phyloP scores from a whole-genome alignment of 2,329 filamentous ascomycete genomes.

The Nannizziopsis barbatae region DNA sequence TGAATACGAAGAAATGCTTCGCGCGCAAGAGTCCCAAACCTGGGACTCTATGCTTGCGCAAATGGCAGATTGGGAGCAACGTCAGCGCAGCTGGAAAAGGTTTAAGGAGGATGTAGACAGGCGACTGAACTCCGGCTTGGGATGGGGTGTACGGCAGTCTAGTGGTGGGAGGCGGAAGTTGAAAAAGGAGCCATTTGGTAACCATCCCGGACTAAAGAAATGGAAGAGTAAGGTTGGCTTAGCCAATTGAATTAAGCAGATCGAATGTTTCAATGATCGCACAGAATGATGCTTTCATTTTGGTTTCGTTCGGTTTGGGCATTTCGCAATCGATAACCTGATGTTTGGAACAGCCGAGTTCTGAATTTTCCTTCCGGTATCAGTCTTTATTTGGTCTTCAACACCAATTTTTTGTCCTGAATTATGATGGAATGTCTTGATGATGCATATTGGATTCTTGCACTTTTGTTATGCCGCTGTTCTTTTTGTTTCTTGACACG shows the following conservation, averaged over 20 bases:
- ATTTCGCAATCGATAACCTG: too few species aligned
- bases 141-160: constrained; percentile 5
- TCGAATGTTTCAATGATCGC: neutral
- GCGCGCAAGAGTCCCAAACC: constrained; percentile 25
- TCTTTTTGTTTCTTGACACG: too few species aligned
- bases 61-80: constrained; percentile 35
- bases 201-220: constrained; percentile 11
- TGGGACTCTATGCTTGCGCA: constrained; percentile 35
- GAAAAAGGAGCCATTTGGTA: constrained; percentile 9
- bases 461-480: too few species aligned
- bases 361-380: too few species aligned
- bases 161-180: constrained; percentile 10
- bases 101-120: constrained; percentile 24
- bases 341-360: too few species aligned
- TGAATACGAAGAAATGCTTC: constrained; percentile 21
- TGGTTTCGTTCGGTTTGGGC: too few species aligned
- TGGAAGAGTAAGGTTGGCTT: constrained; percentile 15
- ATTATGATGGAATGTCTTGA: too few species aligned
- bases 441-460: too few species aligned
- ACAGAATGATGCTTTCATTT: too few species aligned
- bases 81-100: constrained; percentile 26
- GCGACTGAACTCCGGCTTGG: constrained; percentile 15
- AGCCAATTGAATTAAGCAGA: constrained; percentile 9
- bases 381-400: too few species aligned
- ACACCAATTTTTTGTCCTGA: too few species aligned